Conservation (phyloP, 2,329 filamentous ascomycete species). For the Xylariaceae sp. region DNA sequence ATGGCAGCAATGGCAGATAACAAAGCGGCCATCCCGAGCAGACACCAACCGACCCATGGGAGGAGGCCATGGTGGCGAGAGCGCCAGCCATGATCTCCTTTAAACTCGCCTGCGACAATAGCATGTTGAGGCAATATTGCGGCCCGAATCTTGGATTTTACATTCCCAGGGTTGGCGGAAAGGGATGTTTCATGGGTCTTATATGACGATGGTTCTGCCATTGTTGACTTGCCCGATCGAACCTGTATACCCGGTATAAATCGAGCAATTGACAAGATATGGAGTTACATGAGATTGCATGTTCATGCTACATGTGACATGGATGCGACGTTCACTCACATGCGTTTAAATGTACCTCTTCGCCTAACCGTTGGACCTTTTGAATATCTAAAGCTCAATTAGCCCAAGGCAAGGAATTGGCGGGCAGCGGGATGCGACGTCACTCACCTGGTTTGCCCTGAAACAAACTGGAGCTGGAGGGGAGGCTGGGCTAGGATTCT, state of each 20-base stretch:
- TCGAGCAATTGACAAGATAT: constrained; percentile 1
- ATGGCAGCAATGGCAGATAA: constrained; percentile 31
- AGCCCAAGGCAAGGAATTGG: not conserved
- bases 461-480: not conserved
- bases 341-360: not conserved
- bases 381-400: not conserved
- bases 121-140: constrained; percentile 1
- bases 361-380: not conserved
- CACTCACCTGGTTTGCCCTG: constrained; percentile 11
- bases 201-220: constrained; percentile 15
- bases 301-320: not conserved
- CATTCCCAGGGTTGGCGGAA: not conserved
- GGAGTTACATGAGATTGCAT: not conserved
- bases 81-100: constrained; percentile 6
- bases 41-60: constrained; percentile 18
- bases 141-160: not conserved
- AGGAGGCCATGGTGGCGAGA: constrained; percentile 3
- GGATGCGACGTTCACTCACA: constrained; percentile 21
- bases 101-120: not conserved
- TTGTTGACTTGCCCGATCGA: constrained; percentile 3
- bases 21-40: constrained; percentile 29
- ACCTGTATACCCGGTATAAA: not conserved
- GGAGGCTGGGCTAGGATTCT: not conserved
- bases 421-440: not conserved
- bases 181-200: constrained; percentile 7